A percentile compares a stretch with the other conserved stretches of the same genome.
These are phyloP conservation scores for Lasiosphaeria hispida DNA, from an alignment of 495 filamentous ascomycete genomes.

Conservation along the genomic window DNA sequence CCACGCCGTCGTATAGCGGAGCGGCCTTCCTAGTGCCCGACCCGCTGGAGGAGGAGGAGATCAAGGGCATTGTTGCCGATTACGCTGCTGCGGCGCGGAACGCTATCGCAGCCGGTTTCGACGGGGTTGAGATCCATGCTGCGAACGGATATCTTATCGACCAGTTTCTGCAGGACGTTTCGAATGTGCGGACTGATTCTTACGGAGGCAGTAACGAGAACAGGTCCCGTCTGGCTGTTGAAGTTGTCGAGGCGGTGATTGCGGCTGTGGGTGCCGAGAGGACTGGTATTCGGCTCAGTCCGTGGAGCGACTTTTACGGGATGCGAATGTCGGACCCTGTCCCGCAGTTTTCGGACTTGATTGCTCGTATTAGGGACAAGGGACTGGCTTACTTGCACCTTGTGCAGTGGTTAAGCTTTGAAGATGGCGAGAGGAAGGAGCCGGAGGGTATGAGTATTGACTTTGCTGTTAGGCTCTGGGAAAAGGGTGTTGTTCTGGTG, in stretches of 20 bases:
- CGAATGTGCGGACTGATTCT: conserved; percentile 62
- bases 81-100: conserved; percentile 62
- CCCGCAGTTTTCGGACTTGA: conserved; percentile 62
- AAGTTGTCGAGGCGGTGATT: conserved; percentile 60
- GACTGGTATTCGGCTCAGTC: conserved; percentile 62
- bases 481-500: conserved; percentile 51
- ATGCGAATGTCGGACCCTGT: conserved; percentile 66
- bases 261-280: conserved; percentile 63
- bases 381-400: conserved; percentile 66
- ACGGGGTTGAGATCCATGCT: conserved; percentile 73
- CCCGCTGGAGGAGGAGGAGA: conserved; percentile 55
- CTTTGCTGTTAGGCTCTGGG: conserved; percentile 50
- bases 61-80: conserved; percentile 52
- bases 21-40: conserved; percentile 41
- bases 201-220: conserved; percentile 74
- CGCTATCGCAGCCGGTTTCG: conserved; percentile 68
- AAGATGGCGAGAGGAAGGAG: conserved; percentile 39
- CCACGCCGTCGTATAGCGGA: conserved; percentile 1
- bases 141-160: conserved; percentile 76
- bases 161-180: conserved; percentile 65
- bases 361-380: conserved; percentile 48
- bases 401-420: conserved; percentile 50
- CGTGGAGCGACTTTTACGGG: conserved; percentile 63
- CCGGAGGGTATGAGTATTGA: conserved; percentile 50
- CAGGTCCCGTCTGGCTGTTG: conserved; percentile 61